Percentiles rank a stretch among this genome's conserved stretches.
Conservation (phyloP, 2,329 filamentous ascomycete species). For the Hymenoscyphus linearis region DNA sequence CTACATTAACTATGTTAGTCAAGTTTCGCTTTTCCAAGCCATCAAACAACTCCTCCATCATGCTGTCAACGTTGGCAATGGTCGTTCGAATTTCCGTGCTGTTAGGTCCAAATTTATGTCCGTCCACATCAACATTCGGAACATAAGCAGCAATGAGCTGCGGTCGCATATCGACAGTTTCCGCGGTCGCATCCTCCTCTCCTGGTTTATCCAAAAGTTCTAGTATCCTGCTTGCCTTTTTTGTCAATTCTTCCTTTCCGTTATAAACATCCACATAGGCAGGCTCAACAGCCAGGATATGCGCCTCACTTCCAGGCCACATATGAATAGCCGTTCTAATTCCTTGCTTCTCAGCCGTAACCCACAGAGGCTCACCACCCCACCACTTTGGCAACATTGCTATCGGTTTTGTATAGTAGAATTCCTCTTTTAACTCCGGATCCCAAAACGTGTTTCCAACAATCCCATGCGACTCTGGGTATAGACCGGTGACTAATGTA, state of each 20-base stretch:
- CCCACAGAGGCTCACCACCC: slow-evolving; percentile 91
- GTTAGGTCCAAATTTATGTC: slow-evolving; percentile 87
- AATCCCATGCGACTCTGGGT: slow-evolving; percentile 88
- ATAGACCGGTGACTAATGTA: slow-evolving; percentile 84
- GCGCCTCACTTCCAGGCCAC: slow-evolving; percentile 96
- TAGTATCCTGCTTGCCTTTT: slow-evolving; percentile 75
- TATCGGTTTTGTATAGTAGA: slow-evolving; percentile 76
- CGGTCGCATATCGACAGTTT: slow-evolving; percentile 57
- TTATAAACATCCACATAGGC: slow-evolving; percentile 83
- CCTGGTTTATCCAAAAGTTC: slow-evolving; percentile 82
- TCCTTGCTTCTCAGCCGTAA: slow-evolving; percentile 79
- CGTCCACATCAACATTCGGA: slow-evolving; percentile 82
- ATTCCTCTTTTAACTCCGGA: slow-evolving; percentile 67
- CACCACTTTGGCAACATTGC: slow-evolving; percentile 88
- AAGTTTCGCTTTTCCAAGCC: slow-evolving; percentile 79
- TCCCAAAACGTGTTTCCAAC: slow-evolving; percentile 97
- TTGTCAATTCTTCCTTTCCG: slow-evolving; percentile 63
- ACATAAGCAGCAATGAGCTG: slow-evolving; percentile 94
- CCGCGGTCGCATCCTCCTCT: slow-evolving; percentile 49
- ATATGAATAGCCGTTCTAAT: slow-evolving; percentile 84
- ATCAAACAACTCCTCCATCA: slow-evolving; percentile 71
- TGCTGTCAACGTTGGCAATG: slow-evolving; percentile 73
- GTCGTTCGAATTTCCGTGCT: slow-evolving; percentile 82
- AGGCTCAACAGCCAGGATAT: slow-evolving; percentile 69
- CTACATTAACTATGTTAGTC: slow-evolving; percentile 83